Base-by-base conservation (phyloP, 2,329 filamentous ascomycete species). In the Beauveria brongniartii region DNA sequence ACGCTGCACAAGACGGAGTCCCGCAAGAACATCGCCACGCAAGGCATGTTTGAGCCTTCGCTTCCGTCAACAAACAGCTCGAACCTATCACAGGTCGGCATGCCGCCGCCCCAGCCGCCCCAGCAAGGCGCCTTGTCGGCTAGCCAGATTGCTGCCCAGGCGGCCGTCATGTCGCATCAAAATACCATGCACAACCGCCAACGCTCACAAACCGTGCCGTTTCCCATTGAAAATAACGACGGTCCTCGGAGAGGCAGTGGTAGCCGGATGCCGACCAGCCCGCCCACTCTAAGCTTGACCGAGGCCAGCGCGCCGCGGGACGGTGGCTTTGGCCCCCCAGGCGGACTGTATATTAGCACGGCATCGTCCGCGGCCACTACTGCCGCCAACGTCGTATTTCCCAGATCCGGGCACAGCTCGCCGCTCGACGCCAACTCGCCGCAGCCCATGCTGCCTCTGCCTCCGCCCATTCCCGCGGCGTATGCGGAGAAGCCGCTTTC, bases 81-180 rank as follows among this genome's bases (percentile, higher is more conserved):
- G 65, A 85, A 82, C 70, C 75, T 82, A 59, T 78, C 78, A 28
- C 78, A 82, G 46, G 69, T 80, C 62, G 73, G 75, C 70, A 75
- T 80, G 72, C 74, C 76, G 60, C 74, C 78, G 58, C 70, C 72
- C 68, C 85, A 73, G 73, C 68, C 48, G 65, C 72, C 14, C 71
- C 46, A 26, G 48, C 58, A 54, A 12, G 50, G 37, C 41, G 43
- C 77, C 28, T 73, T 84, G 63, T 80, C 81, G 1, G 85, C 89
- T n/a, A 91, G 88, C 72, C 87, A 91, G 72, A 91, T 92, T 65
- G 90, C 90, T 44, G 89, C 89, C 20, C 89, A 92, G 73, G 86
- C 89, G 10, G 90, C 90, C 60, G 85, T 89, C 69, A 85, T 90
- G 76, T 83, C 83, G 40, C 82, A 87, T 68, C 80, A 83, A 68